Base-by-base conservation (phyloP, 371 early-diverging fungal species). In the Sporodiniella umbellata region DNA sequence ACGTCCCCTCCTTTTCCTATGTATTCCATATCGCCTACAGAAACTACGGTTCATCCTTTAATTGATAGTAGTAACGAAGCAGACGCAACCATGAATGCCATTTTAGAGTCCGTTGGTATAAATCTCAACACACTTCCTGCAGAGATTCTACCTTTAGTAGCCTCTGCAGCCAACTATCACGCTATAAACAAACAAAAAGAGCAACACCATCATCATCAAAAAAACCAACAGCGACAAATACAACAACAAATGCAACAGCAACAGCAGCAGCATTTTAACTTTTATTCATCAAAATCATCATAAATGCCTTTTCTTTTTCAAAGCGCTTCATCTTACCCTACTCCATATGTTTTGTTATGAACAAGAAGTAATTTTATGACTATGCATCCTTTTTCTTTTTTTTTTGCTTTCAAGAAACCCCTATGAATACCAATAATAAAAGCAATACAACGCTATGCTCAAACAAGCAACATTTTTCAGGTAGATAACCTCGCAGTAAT, bases 151-250 rank as follows among this genome's bases (percentile, higher is more conserved):
- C 64, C 55, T 8, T 18, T 59, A 11, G 53, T 64, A 33, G 64
- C 64, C 2, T 59, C 64, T 6, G 64, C 64, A 24, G 64, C 64
- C 2, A 55, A 55, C 22, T 64, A 58, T 30, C 64, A 64, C 53
- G 64, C 64, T 12, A 53, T 45, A 7, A 54, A 51, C 37, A 54
- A 48, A 30, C 53, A 50, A 51, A 17, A 48, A 33, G 33, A 38
- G 40, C 43, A 48, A 21, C 48, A 56, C 8, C 43, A 47, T 14
- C 47, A 52, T 17, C 49, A 47, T 23, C 51, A 54, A 22, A 46
- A 60, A 42, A 48, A 56, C 8, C 53, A 53, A 24, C 48, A 54
- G 22, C 47, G 25, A 15, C 47, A 8, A n/a, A n/a, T n/a, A 15
- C 43, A 47, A 19, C 47, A 52, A 23, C 49, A 47, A 30, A 45